Evolutionary conservation across 257 asterid genomes (phyloP).

Genomic region (Craterostigma plantagineum): DNA sequence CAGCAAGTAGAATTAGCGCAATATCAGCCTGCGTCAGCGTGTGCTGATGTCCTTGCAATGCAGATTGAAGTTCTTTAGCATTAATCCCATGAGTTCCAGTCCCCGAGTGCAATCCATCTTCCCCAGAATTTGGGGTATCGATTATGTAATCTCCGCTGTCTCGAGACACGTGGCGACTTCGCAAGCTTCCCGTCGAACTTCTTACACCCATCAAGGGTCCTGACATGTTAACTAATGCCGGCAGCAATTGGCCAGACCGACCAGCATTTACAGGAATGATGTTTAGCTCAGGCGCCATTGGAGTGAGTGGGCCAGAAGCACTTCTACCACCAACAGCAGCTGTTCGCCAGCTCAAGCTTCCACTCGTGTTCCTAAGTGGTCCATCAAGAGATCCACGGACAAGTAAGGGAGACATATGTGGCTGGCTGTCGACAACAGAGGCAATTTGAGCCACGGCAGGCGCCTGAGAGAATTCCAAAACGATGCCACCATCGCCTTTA

Average conservation of each 20-base stretch:
- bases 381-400: constrained; percentile 97
- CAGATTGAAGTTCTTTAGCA: constrained; percentile 95
- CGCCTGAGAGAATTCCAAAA: constrained; percentile 88
- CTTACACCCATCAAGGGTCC: constrained; percentile 96
- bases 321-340: constrained; percentile 94
- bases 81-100: constrained; percentile 53
- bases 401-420: constrained; percentile 96
- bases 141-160: constrained; percentile 95
- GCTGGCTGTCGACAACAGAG: constrained; percentile 68
- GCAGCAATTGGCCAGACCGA: constrained; percentile 95
- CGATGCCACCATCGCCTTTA: constrained; percentile 55
- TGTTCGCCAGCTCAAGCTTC: constrained; percentile 98
- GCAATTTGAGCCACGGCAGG: constrained; percentile 70
- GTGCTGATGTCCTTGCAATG: constrained; percentile 98
- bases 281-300: constrained; percentile 88
- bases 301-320: constrained; percentile 91
- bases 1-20: constrained; percentile 84
- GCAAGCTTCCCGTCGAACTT: constrained; percentile 90
- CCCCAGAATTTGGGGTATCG: constrained; percentile 95
- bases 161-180: constrained; percentile 95
- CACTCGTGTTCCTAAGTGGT: constrained; percentile 85
- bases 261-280: constrained; percentile 75
- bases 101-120: constrained; percentile 68
- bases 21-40: constrained; percentile 88
- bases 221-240: constrained; percentile 89